Evolutionary conservation across 2,329 filamentous ascomycete genomes (phyloP).

Genomic region (Celoporthe dispersa): DNA sequence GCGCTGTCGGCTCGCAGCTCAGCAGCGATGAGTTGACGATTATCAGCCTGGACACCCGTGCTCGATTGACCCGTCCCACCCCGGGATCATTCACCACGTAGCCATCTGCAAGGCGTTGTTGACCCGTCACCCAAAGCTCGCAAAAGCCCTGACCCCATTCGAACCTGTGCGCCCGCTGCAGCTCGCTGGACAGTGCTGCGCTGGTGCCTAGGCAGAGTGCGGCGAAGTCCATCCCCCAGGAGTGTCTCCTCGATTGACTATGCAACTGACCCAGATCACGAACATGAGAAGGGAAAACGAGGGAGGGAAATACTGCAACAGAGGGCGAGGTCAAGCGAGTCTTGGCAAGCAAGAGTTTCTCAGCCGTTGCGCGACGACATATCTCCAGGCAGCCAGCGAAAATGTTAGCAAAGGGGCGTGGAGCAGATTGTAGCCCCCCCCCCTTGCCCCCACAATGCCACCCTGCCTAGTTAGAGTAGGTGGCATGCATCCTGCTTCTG

Average conservation of each 20-base stretch:
- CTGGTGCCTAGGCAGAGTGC: not conserved
- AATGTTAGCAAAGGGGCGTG: not conserved
- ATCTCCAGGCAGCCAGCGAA: not conserved
- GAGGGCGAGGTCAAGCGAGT: not conserved
- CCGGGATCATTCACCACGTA: not conserved
- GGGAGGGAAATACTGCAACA: not conserved
- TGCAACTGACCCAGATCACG: not conserved
- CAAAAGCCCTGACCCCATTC: not conserved
- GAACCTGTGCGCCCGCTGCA: not conserved
- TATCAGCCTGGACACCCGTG: not conserved
- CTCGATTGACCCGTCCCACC: not conserved
- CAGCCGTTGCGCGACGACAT: not conserved
- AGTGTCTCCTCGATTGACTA: not conserved
- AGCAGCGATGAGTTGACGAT: not conserved
- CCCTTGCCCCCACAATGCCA: not conserved
- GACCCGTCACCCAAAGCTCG: not conserved
- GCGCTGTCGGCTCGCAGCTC: not conserved
- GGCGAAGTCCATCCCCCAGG: not conserved
- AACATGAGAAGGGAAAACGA: not conserved
- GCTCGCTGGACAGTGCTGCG: too few species aligned
- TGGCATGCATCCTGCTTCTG: not conserved
- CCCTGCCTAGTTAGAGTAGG: not conserved
- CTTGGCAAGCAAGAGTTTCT: not conserved
- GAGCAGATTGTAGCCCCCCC: not conserved
- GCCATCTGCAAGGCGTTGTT: not conserved